A percentile compares a stretch with the other conserved stretches of the same genome.
These are phyloP conservation scores for Dendrobium officinale DNA, from an alignment of 106 monocot genomes.

Conservation along the genomic window DNA sequence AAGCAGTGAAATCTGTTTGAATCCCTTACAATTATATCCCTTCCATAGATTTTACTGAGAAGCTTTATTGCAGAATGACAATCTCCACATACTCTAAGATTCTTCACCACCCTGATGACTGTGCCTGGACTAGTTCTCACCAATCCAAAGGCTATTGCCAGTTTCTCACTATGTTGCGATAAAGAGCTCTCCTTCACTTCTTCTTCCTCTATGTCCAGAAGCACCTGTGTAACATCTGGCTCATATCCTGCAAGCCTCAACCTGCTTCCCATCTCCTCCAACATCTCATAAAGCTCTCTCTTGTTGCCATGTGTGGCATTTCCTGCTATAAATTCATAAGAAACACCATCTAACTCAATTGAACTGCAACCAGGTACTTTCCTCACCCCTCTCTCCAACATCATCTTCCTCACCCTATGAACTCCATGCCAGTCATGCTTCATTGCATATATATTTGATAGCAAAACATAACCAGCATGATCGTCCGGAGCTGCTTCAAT, in stretches of 20 bases:
- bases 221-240: conserved; percentile 33
- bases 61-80: conserved; percentile 45
- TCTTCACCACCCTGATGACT: conserved; percentile 41
- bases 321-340: conserved; percentile 56
- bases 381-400: conserved; percentile 33
- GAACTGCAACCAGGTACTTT: conserved; percentile 68
- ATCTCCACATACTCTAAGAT: conserved; percentile 44
- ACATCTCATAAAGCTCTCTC: conserved; percentile 40
- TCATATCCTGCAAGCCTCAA: conserved; percentile 36
- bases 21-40: conserved; percentile 45
- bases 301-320: conserved; percentile 25
- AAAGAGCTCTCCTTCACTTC: conserved; percentile 43
- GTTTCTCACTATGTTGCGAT: conserved; percentile 49
- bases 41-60: conserved; percentile 28
- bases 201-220: conserved; percentile 45
- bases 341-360: conserved; percentile 28
- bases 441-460: conserved; percentile 53
- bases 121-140: conserved; percentile 29
- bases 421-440: conserved; percentile 44
- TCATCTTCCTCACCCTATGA: conserved; percentile 9
- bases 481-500: conserved; percentile 41
- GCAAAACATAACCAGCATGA: conserved; percentile 46
- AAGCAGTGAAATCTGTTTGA: conserved; percentile 45
- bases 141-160: conserved; percentile 47
- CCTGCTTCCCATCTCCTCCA: conserved; percentile 27